phyloP scores from a whole-genome alignment of 495 filamentous ascomycete species.

The Daldinia loculata region DNA sequence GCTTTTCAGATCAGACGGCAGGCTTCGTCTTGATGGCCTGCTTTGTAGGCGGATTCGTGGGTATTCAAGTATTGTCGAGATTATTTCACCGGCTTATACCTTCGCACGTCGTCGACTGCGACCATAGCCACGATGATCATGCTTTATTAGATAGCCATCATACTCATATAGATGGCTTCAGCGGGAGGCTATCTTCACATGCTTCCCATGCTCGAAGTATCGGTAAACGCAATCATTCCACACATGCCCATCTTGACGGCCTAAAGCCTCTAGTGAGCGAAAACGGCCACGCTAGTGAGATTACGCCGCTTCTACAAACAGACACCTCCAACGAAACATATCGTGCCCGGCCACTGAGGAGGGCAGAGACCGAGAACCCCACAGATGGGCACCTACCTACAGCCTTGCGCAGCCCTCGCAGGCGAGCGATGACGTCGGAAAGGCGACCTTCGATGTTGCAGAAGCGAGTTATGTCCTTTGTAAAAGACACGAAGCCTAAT shows the following conservation, averaged over 20 bases:
- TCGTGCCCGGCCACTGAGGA: conserved; percentile 16
- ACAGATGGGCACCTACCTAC: conserved; percentile 12
- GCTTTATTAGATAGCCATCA: conserved; percentile 44
- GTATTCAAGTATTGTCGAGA: conserved; percentile 82
- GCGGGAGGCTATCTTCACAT: conserved; percentile 42
- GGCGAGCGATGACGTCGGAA: conserved; percentile 33
- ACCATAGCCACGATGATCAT: conserved; percentile 76
- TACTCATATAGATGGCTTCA: conserved; percentile 39
- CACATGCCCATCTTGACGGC: conserved; percentile 19
- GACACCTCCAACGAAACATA: conserved; percentile 21
- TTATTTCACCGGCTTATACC: conserved; percentile 85
- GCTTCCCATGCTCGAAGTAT: conserved; percentile 41
- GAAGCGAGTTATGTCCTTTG: conserved; percentile 67
- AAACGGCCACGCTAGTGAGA: conserved; percentile 46
- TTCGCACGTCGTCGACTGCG: conserved; percentile 93
- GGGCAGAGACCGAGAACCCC: conserved; percentile 38
- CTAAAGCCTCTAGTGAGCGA: conserved; percentile 19
- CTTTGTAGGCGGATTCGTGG: conserved; percentile 83
- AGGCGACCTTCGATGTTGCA: conserved; percentile 58
- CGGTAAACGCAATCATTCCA: conserved; percentile 13
- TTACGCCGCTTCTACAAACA: conserved; percentile 48
- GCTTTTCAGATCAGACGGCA: conserved; percentile 69
- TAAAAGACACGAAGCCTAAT: conserved; percentile 70
- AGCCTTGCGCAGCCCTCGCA: conserved; percentile 11
- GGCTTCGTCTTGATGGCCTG: conserved; percentile 77